Evolutionary conservation across 2,329 filamentous ascomycete species (phyloP).

Genomic region (Periglandula ipomoeae): DNA sequence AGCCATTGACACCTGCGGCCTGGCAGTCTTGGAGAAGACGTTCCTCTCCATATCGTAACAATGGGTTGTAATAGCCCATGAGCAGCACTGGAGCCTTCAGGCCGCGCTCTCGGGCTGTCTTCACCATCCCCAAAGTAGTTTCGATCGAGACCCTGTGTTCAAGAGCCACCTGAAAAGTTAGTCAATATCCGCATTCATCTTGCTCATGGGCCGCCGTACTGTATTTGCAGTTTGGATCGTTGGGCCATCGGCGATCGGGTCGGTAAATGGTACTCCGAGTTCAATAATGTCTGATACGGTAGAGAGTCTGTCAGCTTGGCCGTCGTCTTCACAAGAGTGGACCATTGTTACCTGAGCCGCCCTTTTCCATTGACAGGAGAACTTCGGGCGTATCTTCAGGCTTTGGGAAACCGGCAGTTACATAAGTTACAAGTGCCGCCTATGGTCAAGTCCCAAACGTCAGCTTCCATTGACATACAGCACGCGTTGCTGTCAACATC

Average conservation of each 20-base stretch:
- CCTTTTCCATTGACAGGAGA: conserved; percentile 81
- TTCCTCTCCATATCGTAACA: conserved; percentile 91
- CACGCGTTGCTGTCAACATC: background rate
- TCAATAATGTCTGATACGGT: conserved; percentile 67
- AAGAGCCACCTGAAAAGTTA: conserved; percentile 51
- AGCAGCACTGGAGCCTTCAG: conserved; percentile 76
- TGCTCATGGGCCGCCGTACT: conserved; percentile 30
- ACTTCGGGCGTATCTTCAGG: conserved; percentile 76
- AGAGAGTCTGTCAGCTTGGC: background rate
- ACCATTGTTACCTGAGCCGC: conserved; percentile 63
- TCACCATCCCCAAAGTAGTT: conserved; percentile 73
- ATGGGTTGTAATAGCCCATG: conserved; percentile 99
- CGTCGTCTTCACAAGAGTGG: background rate
- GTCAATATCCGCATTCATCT: background rate
- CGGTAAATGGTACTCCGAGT: conserved; percentile 91
- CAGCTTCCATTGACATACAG: background rate
- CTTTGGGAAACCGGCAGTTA: conserved; percentile 86
- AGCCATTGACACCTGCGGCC: conserved; percentile 81
- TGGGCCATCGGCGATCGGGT: conserved; percentile 94
- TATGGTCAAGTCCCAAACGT: conserved; percentile 25
- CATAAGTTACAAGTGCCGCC: conserved; percentile 87
- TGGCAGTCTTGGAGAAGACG: conserved; percentile 75
- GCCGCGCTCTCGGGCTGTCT: conserved; percentile 66
- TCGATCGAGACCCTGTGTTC: conserved; percentile 79
- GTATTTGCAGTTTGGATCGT: conserved; percentile 96